phyloP scores from a whole-genome alignment of 2,329 filamentous ascomycete species.

The Tothia fuscella region DNA sequence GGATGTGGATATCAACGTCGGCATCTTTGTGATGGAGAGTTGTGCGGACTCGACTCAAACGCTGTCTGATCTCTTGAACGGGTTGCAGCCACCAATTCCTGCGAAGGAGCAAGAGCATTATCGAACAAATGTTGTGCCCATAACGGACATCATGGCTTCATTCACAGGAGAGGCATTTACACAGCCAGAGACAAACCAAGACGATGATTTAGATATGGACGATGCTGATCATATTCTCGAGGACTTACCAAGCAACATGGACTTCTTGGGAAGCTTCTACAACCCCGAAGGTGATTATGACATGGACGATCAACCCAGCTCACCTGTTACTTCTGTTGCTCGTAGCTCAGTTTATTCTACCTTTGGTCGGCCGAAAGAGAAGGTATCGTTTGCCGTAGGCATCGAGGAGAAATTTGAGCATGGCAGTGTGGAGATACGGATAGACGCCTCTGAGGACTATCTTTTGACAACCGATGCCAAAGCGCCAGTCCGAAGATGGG shows the following conservation, averaged over 20 bases:
- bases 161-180: slow-evolving; percentile 79
- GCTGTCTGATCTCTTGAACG: slow-evolving; percentile 65
- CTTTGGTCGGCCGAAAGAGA: not conserved
- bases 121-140: slow-evolving; percentile 70
- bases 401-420: slow-evolving; percentile 44
- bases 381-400: slow-evolving; percentile 30
- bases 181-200: slow-evolving; percentile 50
- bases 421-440: slow-evolving; percentile 23
- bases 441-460: slow-evolving; percentile 27
- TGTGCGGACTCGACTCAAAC: slow-evolving; percentile 97
- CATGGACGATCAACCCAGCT: not conserved
- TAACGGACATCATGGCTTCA: slow-evolving; percentile 80
- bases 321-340: not conserved
- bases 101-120: slow-evolving; percentile 78
- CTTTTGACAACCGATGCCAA: slow-evolving; percentile 61
- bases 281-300: slow-evolving; percentile 24
- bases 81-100: slow-evolving; percentile 69
- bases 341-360: not conserved
- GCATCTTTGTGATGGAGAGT: slow-evolving; percentile 81
- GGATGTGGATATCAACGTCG: slow-evolving; percentile 71
- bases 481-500: slow-evolving; percentile 60
- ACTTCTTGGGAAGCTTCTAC: slow-evolving; percentile 46
- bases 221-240: slow-evolving; percentile 28
- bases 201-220: slow-evolving; percentile 23
- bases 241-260: slow-evolving; percentile 27